Conservation (phyloP, 2,329 filamentous ascomycete species). For the Apiospora phragmitis region DNA sequence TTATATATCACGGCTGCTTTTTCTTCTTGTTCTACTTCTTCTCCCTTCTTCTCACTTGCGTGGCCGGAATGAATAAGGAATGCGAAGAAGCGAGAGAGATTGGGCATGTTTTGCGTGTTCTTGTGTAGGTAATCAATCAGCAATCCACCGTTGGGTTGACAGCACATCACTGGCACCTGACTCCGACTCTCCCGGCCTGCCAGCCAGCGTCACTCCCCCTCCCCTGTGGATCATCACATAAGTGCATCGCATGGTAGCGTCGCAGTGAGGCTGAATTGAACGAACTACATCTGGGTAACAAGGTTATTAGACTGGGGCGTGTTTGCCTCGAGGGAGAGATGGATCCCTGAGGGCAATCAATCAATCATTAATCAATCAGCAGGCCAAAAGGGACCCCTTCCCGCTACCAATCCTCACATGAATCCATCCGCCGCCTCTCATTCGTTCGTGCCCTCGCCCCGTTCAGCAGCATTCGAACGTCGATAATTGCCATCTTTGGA, state of each 20-base stretch:
- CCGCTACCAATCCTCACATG: background rate
- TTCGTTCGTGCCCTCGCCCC: background rate
- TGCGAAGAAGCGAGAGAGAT: background rate
- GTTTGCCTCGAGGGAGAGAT: background rate
- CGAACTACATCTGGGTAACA: background rate
- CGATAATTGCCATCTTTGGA: background rate
- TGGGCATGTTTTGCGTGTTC: background rate
- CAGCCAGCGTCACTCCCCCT: background rate
- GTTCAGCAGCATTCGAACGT: background rate
- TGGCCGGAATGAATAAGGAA: background rate
- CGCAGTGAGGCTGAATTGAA: slow-evolving; percentile 10
- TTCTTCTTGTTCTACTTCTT: background rate
- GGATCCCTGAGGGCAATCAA: slow-evolving; percentile 1
- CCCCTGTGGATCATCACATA: background rate
- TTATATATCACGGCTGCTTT: background rate
- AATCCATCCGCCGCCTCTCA: background rate
- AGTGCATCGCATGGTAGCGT: slow-evolving; percentile 5
- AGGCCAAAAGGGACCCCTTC: too few species aligned
- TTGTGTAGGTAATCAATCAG: background rate
- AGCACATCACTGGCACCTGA: background rate
- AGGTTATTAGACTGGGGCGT: background rate
- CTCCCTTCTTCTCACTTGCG: background rate
- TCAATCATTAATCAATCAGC: background rate
- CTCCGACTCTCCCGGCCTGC: background rate
- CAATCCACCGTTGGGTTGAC: background rate